Percentiles rank a stretch among this genome's conserved stretches.
Conservation (phyloP, 345 rosid genomes). For the Citrus reticulata region DNA sequence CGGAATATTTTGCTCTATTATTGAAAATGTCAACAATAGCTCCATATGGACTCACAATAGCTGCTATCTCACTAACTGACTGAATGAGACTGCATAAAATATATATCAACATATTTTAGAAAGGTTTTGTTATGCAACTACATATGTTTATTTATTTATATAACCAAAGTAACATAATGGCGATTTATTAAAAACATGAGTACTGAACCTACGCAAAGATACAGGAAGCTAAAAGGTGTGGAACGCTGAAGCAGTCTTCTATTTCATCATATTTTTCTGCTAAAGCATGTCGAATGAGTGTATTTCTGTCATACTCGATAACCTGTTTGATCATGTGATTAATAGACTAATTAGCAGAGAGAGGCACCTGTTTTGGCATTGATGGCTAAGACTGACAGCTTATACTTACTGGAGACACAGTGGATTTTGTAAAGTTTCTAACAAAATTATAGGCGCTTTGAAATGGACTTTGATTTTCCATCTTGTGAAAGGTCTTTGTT, state of each 20-base stretch:
- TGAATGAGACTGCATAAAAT: constrained; percentile 31
- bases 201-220: constrained; percentile 27
- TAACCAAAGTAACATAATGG: neutral
- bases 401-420: constrained; percentile 19
- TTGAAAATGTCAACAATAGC: constrained; percentile 25
- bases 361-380: neutral
- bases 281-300: constrained; percentile 23
- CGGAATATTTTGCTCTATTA: constrained; percentile 22
- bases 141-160: too few relatives aligned
- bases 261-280: constrained; percentile 36
- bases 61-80: constrained; percentile 28
- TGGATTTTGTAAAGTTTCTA: constrained; percentile 14
- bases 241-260: constrained; percentile 25
- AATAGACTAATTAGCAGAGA: neutral
- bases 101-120: neutral
- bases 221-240: constrained; percentile 24
- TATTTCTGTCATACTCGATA: constrained; percentile 21
- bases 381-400: neutral
- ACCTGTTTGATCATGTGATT: constrained; percentile 10
- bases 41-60: constrained; percentile 26
- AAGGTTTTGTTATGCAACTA: neutral
- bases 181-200: neutral
- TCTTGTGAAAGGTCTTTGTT: constrained; percentile 15
- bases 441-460: constrained; percentile 1
- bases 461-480: constrained; percentile 7